A percentile compares a stretch with the other conserved stretches of the same genome.
These are phyloP conservation scores for Trichoderma lentiforme DNA, from an alignment of 2,329 filamentous ascomycete genomes.

Conservation along the genomic window DNA sequence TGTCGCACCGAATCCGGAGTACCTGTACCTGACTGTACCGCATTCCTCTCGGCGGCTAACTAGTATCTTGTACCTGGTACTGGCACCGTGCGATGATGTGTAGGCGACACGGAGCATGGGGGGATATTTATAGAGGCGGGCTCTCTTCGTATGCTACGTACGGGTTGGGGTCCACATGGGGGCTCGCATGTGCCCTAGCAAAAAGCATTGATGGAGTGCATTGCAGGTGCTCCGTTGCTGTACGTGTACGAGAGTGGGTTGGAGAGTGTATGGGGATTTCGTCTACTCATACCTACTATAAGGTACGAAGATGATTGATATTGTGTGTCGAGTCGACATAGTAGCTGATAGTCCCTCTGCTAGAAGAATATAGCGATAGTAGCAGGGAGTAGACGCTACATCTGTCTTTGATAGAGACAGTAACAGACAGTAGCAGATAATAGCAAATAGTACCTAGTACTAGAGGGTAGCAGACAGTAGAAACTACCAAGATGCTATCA, in stretches of 20 bases:
- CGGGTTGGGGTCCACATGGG: background rate
- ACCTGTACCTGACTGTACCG: background rate
- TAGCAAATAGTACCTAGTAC: background rate
- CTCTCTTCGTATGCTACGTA: background rate
- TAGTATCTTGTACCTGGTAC: background rate
- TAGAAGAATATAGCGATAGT: background rate
- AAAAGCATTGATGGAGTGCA: background rate
- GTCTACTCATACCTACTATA: background rate
- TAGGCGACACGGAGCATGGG: background rate
- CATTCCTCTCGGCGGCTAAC: background rate
- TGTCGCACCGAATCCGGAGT: background rate
- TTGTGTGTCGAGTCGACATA: background rate
- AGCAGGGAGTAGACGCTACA: no score
- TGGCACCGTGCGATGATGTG: background rate
- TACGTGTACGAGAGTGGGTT: background rate
- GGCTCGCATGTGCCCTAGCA: background rate
- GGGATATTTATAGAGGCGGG: background rate
- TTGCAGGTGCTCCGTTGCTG: background rate
- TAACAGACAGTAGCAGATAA: background rate
- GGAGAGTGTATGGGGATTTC: background rate
- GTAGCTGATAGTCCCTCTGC: background rate
- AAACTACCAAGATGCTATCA: no score
- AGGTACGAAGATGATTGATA: background rate
- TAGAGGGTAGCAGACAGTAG: background rate
- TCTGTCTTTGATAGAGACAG: background rate